Base-by-base conservation (phyloP, 1,284 basidiomycete genomes). In the Ustilago crameri region DNA sequence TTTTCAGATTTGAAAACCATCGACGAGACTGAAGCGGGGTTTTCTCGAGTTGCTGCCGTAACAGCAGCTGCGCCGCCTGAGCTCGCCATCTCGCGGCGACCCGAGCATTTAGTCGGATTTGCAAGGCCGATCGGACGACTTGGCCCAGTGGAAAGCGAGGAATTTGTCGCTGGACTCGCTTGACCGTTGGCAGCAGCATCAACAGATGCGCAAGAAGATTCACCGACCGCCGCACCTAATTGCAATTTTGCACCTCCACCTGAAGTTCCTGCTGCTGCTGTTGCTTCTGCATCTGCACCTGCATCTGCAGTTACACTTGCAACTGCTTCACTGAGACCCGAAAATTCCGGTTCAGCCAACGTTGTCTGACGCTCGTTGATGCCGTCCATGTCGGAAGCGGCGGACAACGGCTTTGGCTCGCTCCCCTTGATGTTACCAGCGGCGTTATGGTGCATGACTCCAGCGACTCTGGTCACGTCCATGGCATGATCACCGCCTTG, bases 91-190 rank as follows among this genome's bases (percentile, higher is more conserved):
- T 32, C 43, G 45, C 54, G 61, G 61, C 54, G 44, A 45, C 43
- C 48, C 27, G 47, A 26, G 46, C 45, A 26, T 27, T 22, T 35
- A 20, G 44, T 35, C 45, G 45, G 51, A 35, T 48, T 60, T 49
- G 52, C 53, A 35, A 34, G 51, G 63, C 63, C 57, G 63, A 66
- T 66, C 63, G 64, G 48, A 55, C 56, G 48, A 60, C 23, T 27
- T 34, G 14, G 26, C 42, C 48, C 41, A 48, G 5, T 20, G 37
- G 32, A 12, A 18, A 23, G 12, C 12, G 18, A 14, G 35, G 48
- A 50, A 32, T 58, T 47, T 32, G 55, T 38, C 24, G 55, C 47
- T 15, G 45, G 30, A 30, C 22, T 35, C 44, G 30, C n/a, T 42
- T 20, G 22, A 30, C 9, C 23, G 23, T n/a, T 15, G 18, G 5